These are phyloP conservation scores for Bipolaris victoriae DNA, from an alignment of 2,329 filamentous ascomycete genomes.

Conservation along the genomic window DNA sequence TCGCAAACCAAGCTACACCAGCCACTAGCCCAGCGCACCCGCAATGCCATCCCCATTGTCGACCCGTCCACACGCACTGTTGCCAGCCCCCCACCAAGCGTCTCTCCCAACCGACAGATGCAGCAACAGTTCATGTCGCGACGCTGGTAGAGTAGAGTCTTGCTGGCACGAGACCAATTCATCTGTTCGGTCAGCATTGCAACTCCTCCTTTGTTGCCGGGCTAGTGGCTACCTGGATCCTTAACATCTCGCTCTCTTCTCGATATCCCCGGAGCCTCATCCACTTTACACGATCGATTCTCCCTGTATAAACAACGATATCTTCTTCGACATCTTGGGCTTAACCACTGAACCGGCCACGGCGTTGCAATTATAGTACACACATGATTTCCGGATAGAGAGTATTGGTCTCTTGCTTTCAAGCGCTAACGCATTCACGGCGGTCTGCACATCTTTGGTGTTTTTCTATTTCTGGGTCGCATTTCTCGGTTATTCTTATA, in stretches of 20 bases:
- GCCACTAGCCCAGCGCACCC: conserved; percentile 83
- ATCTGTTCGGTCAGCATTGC: conserved; percentile 44
- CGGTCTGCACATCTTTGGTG: conserved; percentile 49
- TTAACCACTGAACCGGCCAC: conserved; percentile 51
- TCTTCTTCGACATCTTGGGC: conserved; percentile 50
- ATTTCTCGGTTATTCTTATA: conserved; percentile 43
- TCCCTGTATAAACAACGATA: conserved; percentile 53
- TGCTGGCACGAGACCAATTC: conserved; percentile 41
- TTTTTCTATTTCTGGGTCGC: conserved; percentile 38
- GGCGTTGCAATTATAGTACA: conserved; percentile 50
- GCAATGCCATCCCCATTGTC: conserved; percentile 97
- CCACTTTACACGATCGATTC: conserved; percentile 48
- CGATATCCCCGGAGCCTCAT: conserved; percentile 50
- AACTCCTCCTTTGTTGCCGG: conserved; percentile 48
- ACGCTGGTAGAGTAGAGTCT: conserved; percentile 54
- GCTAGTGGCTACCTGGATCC: conserved; percentile 50
- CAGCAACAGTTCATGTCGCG: conserved; percentile 58
- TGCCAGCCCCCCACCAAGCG: conserved; percentile 81
- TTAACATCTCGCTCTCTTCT: conserved; percentile 39
- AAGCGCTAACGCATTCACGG: conserved; percentile 50
- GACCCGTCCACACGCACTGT: conserved; percentile 93
- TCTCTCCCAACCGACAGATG: conserved; percentile 69
- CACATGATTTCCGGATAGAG: conserved; percentile 46
- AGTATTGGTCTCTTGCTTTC: conserved; percentile 48
- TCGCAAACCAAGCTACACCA: conserved; percentile 82